These are phyloP conservation scores for Kwoniella dejecticola DNA, from an alignment of 768 basidiomycete species.

Conservation along the genomic window DNA sequence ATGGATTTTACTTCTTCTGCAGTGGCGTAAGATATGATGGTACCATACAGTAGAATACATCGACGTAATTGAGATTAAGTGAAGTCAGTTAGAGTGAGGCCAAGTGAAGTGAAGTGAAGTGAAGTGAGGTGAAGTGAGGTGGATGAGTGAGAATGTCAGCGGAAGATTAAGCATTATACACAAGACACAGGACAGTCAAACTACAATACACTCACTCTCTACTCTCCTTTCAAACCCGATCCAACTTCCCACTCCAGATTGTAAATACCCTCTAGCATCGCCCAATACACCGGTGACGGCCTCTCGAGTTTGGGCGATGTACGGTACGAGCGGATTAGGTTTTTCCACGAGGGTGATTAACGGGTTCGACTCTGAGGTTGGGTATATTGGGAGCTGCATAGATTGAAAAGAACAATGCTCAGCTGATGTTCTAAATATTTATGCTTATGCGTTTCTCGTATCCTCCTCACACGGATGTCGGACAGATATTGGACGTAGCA, in stretches of 20 bases:
- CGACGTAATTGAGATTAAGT: background rate
- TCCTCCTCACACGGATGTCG: too few species aligned
- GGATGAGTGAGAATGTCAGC: too few species aligned
- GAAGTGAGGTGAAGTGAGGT: too few species aligned
- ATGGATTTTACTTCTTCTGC: slow-evolving; percentile 80
- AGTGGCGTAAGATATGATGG: background rate
- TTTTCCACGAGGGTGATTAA: slow-evolving; percentile 73
- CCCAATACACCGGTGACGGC: slow-evolving; percentile 63
- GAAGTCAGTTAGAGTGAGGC: too few species aligned
- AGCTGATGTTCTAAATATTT: too few species aligned
- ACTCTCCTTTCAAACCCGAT: slow-evolving; percentile 80
- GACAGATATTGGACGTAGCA: too few species aligned
- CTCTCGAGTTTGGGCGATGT: slow-evolving; percentile 71
- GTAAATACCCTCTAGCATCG: slow-evolving; percentile 68
- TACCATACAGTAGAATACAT: background rate
- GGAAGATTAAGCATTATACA: too few species aligned
- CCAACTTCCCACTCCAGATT: slow-evolving; percentile 75
- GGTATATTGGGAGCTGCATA: slow-evolving; percentile 79
- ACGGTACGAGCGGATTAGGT: slow-evolving; percentile 72
- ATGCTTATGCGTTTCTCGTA: too few species aligned
- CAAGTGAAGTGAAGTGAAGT: too few species aligned
- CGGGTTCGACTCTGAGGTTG: slow-evolving; percentile 59
- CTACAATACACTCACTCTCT: slow-evolving; percentile 64
- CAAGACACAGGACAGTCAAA: background rate
- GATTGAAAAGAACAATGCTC: slow-evolving; percentile 1